These are phyloP conservation scores for Stephania cephalantha DNA, from an alignment of 164 flowering plant genomes.

Conservation along the genomic window DNA sequence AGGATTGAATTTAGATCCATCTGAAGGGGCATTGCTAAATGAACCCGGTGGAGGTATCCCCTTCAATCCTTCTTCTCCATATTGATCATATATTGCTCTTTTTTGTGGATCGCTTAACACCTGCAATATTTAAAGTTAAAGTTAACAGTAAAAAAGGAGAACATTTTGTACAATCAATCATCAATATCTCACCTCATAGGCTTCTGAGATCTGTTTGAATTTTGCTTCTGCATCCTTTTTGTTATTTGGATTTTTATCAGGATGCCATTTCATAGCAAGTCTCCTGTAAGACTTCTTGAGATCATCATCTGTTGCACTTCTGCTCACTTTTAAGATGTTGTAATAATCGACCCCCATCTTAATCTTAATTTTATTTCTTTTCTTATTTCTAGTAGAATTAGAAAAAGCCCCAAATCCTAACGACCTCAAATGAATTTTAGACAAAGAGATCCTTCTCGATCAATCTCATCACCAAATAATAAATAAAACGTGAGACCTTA, in stretches of 20 bases:
- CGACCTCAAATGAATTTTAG: not conserved
- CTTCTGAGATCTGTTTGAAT: slow-evolving; percentile 39
- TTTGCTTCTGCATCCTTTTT: slow-evolving; percentile 36
- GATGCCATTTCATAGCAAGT: slow-evolving; percentile 41
- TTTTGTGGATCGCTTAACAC: slow-evolving; percentile 58
- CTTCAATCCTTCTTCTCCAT: slow-evolving; percentile 59
- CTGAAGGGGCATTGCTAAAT: slow-evolving; percentile 22
- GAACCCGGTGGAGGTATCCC: slow-evolving; percentile 45
- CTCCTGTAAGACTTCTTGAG: slow-evolving; percentile 32
- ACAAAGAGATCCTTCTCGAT: not conserved
- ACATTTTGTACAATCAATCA: not conserved
- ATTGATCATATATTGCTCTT: slow-evolving; percentile 51
- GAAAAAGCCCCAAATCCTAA: not conserved
- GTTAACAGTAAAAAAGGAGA: not conserved
- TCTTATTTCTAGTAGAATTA: not conserved
- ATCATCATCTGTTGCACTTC: slow-evolving; percentile 31
- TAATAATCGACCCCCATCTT: slow-evolving; percentile 36
- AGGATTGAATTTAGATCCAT: slow-evolving; percentile 38
- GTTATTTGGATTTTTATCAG: slow-evolving; percentile 31
- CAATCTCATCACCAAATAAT: not conserved
- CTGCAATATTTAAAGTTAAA: slow-evolving; percentile 16
- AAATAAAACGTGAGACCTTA: not conserved
- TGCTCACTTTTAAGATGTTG: slow-evolving; percentile 26
- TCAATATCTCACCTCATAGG: slow-evolving; percentile 25
- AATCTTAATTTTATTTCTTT: not conserved